These are phyloP conservation scores for Ganoderma lucidum DNA, from an alignment of 1,284 basidiomycete genomes.

Conservation along the genomic window DNA sequence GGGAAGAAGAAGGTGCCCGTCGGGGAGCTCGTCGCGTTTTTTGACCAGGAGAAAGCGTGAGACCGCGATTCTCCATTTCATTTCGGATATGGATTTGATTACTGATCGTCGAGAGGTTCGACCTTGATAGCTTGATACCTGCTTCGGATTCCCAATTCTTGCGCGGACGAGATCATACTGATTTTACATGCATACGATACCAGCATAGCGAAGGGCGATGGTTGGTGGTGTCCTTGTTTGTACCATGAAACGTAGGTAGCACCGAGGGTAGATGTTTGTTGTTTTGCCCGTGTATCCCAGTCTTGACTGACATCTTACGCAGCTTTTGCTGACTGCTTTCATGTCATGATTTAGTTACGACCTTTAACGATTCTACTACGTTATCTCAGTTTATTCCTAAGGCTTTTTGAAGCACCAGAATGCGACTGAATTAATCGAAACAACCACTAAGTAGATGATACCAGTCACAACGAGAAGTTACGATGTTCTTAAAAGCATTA, in stretches of 20 bases:
- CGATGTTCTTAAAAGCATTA: background rate
- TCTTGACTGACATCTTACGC: conserved; percentile 15
- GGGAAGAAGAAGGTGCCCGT: conserved; percentile 73
- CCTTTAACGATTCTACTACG: conserved; percentile 25
- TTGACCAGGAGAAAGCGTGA: conserved; percentile 66
- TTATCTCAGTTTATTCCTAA: background rate
- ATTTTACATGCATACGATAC: background rate
- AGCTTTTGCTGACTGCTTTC: conserved; percentile 12
- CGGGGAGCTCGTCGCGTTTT: conserved; percentile 82
- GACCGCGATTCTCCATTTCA: background rate
- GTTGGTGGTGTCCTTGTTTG: background rate
- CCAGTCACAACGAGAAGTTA: too few species aligned
- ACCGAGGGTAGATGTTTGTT: conserved; percentile 5
- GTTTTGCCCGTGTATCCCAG: conserved; percentile 13
- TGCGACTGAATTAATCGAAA: background rate
- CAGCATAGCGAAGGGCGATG: background rate
- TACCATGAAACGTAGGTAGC: background rate
- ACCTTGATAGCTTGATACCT: background rate
- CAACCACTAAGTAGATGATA: too few species aligned
- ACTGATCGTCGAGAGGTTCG: background rate
- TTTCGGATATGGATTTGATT: conserved; percentile 4
- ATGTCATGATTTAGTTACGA: conserved; percentile 26
- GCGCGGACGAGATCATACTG: background rate
- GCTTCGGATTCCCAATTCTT: conserved; percentile 7
- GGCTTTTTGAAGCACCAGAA: background rate